phyloP scores from a whole-genome alignment of 345 rosid species.

The Cochlearia excelsa region DNA sequence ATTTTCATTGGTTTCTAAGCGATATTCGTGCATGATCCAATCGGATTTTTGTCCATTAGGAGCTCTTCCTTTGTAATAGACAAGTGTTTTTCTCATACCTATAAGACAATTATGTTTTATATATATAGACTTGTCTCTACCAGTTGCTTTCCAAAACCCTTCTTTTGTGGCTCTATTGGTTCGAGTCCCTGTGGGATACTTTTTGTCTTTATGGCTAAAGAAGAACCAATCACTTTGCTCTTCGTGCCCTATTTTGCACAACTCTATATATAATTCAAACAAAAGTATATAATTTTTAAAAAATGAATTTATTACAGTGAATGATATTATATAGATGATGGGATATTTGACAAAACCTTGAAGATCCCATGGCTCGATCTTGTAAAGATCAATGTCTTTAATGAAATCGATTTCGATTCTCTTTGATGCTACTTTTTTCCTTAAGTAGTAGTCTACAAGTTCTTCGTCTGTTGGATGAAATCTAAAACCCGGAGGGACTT shows the following conservation, averaged over 20 bases:
- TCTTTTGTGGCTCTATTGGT: constrained; percentile 97
- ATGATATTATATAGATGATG: neutral
- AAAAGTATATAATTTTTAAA: neutral
- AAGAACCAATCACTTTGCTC: constrained; percentile 98
- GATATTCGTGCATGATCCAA: constrained; percentile 99
- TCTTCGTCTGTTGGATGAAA: constrained; percentile 87
- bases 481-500: constrained; percentile 83
- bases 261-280: constrained; percentile 39
- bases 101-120: constrained; percentile 55
- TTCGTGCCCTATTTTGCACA: constrained; percentile 85
- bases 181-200: constrained; percentile 97
- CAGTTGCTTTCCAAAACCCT: constrained; percentile 99
- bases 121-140: constrained; percentile 93
- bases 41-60: constrained; percentile 97
- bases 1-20: constrained; percentile 65
- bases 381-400: constrained; percentile 77
- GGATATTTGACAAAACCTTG: constrained; percentile 44
- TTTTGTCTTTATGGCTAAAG: constrained; percentile 98
- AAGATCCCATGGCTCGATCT: constrained; percentile 88
- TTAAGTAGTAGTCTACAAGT: constrained; percentile 77
- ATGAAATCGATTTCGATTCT: constrained; percentile 73
- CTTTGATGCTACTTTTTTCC: constrained; percentile 69
- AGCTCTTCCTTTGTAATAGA: constrained; percentile 94
- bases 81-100: constrained; percentile 98
- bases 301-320: neutral